phyloP scores from a whole-genome alignment of 805 yeast species.

The Hanseniaspora occidentalis region DNA sequence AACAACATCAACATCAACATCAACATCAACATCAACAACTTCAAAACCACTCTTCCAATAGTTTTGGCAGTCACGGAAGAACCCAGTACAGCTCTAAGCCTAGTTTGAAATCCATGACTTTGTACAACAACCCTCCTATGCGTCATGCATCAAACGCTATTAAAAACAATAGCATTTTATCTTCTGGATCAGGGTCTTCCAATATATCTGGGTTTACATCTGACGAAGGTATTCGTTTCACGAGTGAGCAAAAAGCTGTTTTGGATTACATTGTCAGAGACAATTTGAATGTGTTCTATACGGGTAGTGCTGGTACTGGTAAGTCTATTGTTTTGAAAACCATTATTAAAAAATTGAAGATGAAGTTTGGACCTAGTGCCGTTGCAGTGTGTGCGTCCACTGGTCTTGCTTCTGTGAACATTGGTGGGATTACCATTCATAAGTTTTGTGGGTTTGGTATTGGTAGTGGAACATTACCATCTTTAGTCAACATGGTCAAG shows the following conservation, averaged over 20 bases:
- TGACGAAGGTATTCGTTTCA: not conserved
- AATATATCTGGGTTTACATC: not conserved
- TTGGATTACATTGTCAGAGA: constrained; percentile 38
- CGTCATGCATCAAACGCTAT: too few relatives aligned
- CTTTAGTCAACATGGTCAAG: constrained; percentile 39
- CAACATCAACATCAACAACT: not conserved
- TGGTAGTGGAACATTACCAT: constrained; percentile 40
- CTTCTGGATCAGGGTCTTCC: not conserved
- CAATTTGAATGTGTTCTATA: constrained; percentile 58
- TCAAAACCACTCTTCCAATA: constrained; percentile 1
- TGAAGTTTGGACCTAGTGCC: constrained; percentile 31
- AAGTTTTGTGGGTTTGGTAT: constrained; percentile 70
- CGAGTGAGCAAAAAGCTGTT: constrained; percentile 40
- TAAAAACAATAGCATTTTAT: not conserved
- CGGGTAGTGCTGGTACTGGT: constrained; percentile 99
- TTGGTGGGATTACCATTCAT: constrained; percentile 69
- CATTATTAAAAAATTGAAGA: constrained; percentile 41
- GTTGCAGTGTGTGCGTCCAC: constrained; percentile 80
- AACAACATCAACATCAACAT: not conserved
- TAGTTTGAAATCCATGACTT: not conserved
- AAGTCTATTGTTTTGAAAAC: constrained; percentile 74
- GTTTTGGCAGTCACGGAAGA: not conserved
- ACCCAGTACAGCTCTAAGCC: not conserved
- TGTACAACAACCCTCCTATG: too few relatives aligned
- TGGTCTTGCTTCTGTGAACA: constrained; percentile 72